Base-by-base conservation (phyloP, 2,329 filamentous ascomycete species). In the Ascochyta lentis region DNA sequence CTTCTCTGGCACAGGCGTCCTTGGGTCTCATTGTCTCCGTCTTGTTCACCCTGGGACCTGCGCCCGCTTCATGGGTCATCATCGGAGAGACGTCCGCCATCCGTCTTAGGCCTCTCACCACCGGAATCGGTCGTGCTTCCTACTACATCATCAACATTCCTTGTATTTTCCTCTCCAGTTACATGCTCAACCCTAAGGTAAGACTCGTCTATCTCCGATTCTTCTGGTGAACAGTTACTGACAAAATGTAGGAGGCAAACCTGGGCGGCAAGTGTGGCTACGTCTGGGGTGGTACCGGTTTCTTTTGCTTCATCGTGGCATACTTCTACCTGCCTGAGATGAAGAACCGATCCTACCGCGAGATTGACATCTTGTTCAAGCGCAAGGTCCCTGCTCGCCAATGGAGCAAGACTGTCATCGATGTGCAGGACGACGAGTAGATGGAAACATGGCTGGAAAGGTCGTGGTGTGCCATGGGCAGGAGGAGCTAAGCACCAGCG, bases 141-240 rank as follows among this genome's bases (percentile, higher is more conserved):
- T 89, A 89, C 79, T 89, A 89, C 74, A 64, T 86, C 5, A 77
- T 86, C 58, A 82, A 89, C 55, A 88, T 89, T 70, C 86, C 86
- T 64, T 87, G 84, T 66, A 89, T 89, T 68, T 88, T 85, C 81
- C 80, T 86, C 9, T 71, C 79, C 7, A 83, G 79, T 59, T 86
- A 82, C 66, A 85, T 87, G 83, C 84, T 87, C 59, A 87, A 87
- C 79, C 72, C 80, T 1, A 76, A 61, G 37, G 65, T 66, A 68
- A 66, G 67, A 39, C 53, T 2, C n/a, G 22, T 23, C 9, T 24
- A 4, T n/a, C 37, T 22, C 7, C 74, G 66, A 72, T 83, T 71
- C 74, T 83, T 19, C 81, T 78, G 37, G 83, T 39, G 0, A 83
- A 81, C 71, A 83, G 80, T 78, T 82, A 81, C 68, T 86, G 84